Base-by-base conservation (phyloP, 2,329 filamentous ascomycete species). In the Colletotrichum spaethianum region DNA sequence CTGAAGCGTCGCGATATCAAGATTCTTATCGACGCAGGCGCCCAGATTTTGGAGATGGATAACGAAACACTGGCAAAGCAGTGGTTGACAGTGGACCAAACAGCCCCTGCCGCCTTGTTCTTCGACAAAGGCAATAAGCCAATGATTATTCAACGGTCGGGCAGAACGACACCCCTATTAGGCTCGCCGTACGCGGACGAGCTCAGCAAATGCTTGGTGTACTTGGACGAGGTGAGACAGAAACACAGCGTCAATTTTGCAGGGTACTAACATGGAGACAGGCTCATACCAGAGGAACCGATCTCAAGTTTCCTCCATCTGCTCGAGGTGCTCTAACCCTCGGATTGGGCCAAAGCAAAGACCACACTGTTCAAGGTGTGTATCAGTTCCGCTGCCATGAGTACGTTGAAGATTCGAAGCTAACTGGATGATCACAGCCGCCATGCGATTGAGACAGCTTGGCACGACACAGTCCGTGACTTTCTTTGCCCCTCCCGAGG, bases 361-460 rank as follows among this genome's bases (percentile, higher is more conserved):
- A 92, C 67, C 84, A 88, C 11, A 86, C 87, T 0, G 89, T 91
- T 0, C 90, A 93, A 85, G 88, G 88, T 87, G 79, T 73, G 78
- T 57, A 7, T 1, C 8, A 18, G 11, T 4, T 33, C 2, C 28
- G 42, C n/a, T 42, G 4, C 11, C 9, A 40, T 38, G 6, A 8
- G 3, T 8, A 16, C 9, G 14, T n/a, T 18, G n/a, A 2, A 3
- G 6, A 0, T 26, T 44, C 23, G 12, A 28, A 9, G n/a, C n/a
- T 75, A 40, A 74, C 26, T 2, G 12, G 5, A 14, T 1, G 14
- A 48, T 5, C 1, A 31, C 71, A 89, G 91, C 91, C 64, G 90
- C 91, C 0, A 93, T 93, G 91, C 82, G 91, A 70, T 79, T 93
- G 0, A 84, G 92, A 1, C 87, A 92, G 56, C 81, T 93, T 0